Conservation (phyloP, 1,139 yeast genomes). For the Scheffersomyces stambukii region DNA sequence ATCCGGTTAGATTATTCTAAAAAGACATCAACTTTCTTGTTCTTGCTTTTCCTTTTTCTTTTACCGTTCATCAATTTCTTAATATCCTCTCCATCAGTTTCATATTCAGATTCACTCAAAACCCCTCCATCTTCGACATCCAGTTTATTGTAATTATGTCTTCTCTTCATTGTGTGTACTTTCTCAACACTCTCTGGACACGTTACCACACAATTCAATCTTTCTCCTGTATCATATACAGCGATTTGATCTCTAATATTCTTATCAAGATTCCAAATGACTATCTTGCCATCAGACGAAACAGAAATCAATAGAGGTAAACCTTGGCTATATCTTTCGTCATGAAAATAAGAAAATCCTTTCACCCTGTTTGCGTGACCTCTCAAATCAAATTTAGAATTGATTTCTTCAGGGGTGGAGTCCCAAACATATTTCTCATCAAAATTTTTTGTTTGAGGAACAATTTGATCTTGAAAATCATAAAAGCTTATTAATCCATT, state of each 20-base stretch:
- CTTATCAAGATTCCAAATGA: constrained; percentile 80
- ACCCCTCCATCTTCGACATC: constrained; percentile 16
- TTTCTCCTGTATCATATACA: constrained; percentile 87
- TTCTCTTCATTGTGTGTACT: constrained; percentile 64
- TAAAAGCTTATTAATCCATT: constrained; percentile 70
- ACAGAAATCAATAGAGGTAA: constrained; percentile 66
- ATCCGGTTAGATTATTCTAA: constrained; percentile 35
- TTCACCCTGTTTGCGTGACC: constrained; percentile 89
- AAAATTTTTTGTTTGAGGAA: constrained; percentile 11
- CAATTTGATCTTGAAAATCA: constrained; percentile 29
- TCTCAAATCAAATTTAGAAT: constrained; percentile 53
- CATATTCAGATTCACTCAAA: constrained; percentile 62
- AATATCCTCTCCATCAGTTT: constrained; percentile 57
- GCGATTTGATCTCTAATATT: constrained; percentile 71
- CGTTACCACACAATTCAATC: constrained; percentile 80
- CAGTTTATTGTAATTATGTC: constrained; percentile 35
- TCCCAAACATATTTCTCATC: constrained; percentile 19
- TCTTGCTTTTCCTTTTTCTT: constrained; percentile 35
- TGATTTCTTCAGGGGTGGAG: constrained; percentile 26
- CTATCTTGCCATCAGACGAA: constrained; percentile 90
- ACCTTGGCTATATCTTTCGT: constrained; percentile 28
- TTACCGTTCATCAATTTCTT: constrained; percentile 42
- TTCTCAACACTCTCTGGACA: constrained; percentile 80
- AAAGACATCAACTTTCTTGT: constrained; percentile 48
- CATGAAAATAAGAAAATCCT: constrained; percentile 56